phyloP scores from a whole-genome alignment of 1,284 basidiomycete species.

The Cryptococcus jaspeensis region DNA sequence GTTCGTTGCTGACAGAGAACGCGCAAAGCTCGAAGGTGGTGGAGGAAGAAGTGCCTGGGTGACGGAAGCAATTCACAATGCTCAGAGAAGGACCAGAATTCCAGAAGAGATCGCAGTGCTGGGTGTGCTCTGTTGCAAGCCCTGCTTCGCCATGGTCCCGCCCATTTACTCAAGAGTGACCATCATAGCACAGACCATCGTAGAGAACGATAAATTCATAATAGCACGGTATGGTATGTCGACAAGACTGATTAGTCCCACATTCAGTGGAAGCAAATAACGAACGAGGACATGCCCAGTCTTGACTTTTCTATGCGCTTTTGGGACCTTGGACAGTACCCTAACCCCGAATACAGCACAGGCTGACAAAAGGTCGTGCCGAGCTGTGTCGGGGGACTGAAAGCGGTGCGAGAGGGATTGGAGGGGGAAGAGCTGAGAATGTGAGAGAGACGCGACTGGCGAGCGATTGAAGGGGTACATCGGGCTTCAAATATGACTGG shows the following conservation, averaged over 20 bases:
- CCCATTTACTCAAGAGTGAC: too few species aligned
- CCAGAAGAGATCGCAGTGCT: too few species aligned
- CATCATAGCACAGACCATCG: neutral
- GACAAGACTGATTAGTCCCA: constrained; percentile 44
- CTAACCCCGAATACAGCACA: constrained; percentile 29
- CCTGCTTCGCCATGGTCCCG: too few species aligned
- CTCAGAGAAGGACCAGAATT: too few species aligned
- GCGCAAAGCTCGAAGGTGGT: too few species aligned
- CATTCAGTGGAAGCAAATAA: constrained; percentile 33
- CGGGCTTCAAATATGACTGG: too few species aligned
- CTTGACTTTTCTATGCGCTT: constrained; percentile 36
- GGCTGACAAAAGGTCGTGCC: constrained; percentile 34
- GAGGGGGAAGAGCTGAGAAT: neutral
- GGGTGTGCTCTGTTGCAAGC: too few species aligned
- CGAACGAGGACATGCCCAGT: constrained; percentile 44
- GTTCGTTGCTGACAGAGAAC: too few species aligned
- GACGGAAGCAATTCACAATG: too few species aligned
- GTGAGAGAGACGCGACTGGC: neutral
- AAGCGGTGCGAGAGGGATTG: constrained; percentile 22
- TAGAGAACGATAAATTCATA: neutral
- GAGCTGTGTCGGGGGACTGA: constrained; percentile 39
- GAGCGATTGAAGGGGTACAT: neutral
- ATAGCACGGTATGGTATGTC: constrained; percentile 18
- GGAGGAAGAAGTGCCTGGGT: too few species aligned
- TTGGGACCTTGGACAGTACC: constrained; percentile 12